Evolutionary conservation across 2,329 filamentous ascomycete species (phyloP), one percentile per base, ranked within the genome.

Genomic region (Phaeomoniella chlamydospora): DNA sequence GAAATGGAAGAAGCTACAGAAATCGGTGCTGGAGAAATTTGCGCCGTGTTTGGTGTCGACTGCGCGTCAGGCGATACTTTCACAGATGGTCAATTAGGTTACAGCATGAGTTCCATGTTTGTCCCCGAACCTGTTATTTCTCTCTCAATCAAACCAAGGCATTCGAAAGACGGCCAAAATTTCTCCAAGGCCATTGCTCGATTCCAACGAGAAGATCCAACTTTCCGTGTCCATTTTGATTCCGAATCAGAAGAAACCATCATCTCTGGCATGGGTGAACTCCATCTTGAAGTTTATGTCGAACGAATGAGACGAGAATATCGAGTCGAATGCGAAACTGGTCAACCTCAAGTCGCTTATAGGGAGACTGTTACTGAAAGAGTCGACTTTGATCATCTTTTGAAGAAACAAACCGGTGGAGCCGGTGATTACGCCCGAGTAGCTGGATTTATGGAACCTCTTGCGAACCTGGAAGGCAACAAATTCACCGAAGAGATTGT

Each of bases 131-230:
- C 90, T 18, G 90, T 98, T 65, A 94, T 98, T 62, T 96, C 88
- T 13, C 76, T 98, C 30, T 94, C 87, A 15, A 96, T 98, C 68
- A 86, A 84, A 61, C 90, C 90, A 33, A 96, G 96, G 70, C 77
- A 84, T 57, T 86, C 74, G 55, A 90, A 84, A 57, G 88, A 98
- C 51, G 77, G 80, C 39, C 77, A 84, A 55, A 90, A 92, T 65
- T 98, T 98, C 70, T 87, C 80, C 54, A 98, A 98, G 65, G 90
- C 90, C 47, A 96, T 98, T 77, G 90, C 88, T 57, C 83, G 90
- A 48, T 98, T 98, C 73, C 88, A 94, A 62, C 81, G 90, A 44
- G 90, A 98, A 62, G 90, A 98, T 51, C 90, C 90, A 3, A 98
- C 90, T 10, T 98, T 98, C 74, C 77, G 90, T 37, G 83, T 98